These are phyloP conservation scores for Diaporthe citrichinensis DNA, from an alignment of 2,329 filamentous ascomycete genomes.

Conservation along the genomic window DNA sequence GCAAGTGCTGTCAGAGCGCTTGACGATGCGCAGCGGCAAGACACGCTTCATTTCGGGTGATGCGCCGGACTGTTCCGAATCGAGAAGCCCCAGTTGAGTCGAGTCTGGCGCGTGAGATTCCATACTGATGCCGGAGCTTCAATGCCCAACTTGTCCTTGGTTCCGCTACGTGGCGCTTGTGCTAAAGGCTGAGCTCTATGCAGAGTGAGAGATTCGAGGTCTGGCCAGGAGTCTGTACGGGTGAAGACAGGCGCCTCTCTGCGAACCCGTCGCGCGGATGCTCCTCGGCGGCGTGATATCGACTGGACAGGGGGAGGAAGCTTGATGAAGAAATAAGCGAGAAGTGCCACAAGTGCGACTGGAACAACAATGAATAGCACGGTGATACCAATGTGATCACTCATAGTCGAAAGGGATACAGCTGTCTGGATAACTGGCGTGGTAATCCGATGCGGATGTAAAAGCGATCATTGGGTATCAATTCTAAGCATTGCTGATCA, in stretches of 20 bases:
- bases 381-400: conserved; percentile 27
- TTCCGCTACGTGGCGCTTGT: not conserved
- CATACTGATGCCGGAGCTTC: conserved; percentile 49
- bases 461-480: conserved; percentile 41
- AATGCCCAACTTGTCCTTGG: conserved; percentile 16
- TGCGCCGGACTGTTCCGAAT: conserved; percentile 41
- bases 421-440: conserved; percentile 20
- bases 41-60: conserved; percentile 46
- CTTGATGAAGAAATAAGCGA: conserved; percentile 37
- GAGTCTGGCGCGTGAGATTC: conserved; percentile 49
- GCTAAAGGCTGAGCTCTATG: not conserved
- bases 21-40: conserved; percentile 66
- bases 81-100: conserved; percentile 51
- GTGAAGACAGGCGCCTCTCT: not conserved
- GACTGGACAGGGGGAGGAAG: conserved; percentile 4
- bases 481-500: conserved; percentile 35
- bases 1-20: conserved; percentile 51
- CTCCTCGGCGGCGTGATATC: not conserved
- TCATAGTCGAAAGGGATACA: conserved; percentile 42
- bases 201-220: conserved; percentile 48
- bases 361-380: conserved; percentile 39
- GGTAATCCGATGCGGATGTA: conserved; percentile 12
- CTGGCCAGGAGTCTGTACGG: conserved; percentile 51
- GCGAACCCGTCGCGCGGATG: not conserved
- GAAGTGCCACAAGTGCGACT: conserved; percentile 33